phyloP scores from a whole-genome alignment of 805 yeast genomes.

The Zygoascus ofunaensis region DNA sequence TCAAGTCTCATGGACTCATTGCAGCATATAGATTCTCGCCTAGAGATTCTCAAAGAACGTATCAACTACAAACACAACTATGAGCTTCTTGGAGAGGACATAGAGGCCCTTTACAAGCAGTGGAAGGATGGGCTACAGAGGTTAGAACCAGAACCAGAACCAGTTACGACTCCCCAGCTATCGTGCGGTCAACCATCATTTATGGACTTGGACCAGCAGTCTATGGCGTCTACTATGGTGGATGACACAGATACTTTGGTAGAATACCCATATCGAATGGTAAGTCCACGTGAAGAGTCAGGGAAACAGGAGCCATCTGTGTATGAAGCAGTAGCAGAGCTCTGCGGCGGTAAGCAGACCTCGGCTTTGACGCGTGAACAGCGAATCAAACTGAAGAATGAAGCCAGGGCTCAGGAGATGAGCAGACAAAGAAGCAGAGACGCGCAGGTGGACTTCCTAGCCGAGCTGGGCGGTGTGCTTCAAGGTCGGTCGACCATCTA shows the following conservation, averaged over 20 bases:
- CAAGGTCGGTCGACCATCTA: conserved; percentile 7
- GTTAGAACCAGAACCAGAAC: background rate
- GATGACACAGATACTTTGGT: background rate
- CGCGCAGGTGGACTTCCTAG: conserved; percentile 16
- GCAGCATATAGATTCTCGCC: conserved; percentile 18
- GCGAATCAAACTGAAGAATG: conserved; percentile 18
- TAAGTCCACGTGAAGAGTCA: background rate
- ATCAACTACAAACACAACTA: conserved; percentile 10
- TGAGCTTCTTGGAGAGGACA: conserved; percentile 16
- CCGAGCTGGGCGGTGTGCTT: conserved; percentile 20
- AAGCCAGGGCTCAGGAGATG: conserved; percentile 15
- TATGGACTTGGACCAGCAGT: background rate
- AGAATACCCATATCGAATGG: background rate
- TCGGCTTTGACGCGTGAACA: conserved; percentile 14
- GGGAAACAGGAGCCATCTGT: background rate
- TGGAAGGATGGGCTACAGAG: conserved; percentile 14
- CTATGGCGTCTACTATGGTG: background rate
- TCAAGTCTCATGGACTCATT: conserved; percentile 6
- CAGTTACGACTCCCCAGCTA: background rate
- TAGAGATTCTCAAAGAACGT: conserved; percentile 17
- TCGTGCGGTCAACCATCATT: background rate
- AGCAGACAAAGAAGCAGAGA: conserved; percentile 8
- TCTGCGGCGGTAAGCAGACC: background rate
- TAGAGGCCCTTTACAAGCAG: conserved; percentile 12
- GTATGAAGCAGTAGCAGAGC: background rate